Conservation (phyloP, 2,329 filamentous ascomycete species). For the Scopulariopsis brevicaulis region DNA sequence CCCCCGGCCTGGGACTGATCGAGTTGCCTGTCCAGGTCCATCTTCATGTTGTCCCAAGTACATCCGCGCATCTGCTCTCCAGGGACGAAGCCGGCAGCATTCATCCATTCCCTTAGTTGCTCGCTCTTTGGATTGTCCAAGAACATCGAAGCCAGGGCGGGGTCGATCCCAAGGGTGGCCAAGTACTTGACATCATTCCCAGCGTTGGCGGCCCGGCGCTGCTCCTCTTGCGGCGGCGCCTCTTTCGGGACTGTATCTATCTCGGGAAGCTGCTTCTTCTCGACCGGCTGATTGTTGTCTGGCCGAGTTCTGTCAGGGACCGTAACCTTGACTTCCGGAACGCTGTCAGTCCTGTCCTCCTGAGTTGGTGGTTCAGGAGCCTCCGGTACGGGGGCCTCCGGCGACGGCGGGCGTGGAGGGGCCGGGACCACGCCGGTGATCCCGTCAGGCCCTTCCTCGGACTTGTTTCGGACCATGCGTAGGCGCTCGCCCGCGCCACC, state of each 20-base stretch:
- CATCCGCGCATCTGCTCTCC: constrained; percentile 64
- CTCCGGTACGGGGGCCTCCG: constrained; percentile 11
- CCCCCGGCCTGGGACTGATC: constrained; percentile 85
- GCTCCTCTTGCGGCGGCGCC: constrained; percentile 28
- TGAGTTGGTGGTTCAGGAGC: constrained; percentile 13
- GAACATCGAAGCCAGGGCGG: constrained; percentile 33
- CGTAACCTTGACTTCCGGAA: constrained; percentile 49
- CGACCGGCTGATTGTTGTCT: constrained; percentile 22
- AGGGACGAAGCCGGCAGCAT: constrained; percentile 79
- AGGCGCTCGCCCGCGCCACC: constrained; percentile 79
- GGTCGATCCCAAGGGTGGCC: constrained; percentile 65
- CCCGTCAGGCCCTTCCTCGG: constrained; percentile 67
- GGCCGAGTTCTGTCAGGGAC: constrained; percentile 30
- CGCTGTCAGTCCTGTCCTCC: constrained; percentile 20
- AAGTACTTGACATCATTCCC: constrained; percentile 74
- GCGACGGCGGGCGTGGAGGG: constrained; percentile 35
- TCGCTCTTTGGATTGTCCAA: constrained; percentile 58
- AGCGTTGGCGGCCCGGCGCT: constrained; percentile 49
- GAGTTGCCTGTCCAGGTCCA: constrained; percentile 76
- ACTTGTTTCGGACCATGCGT: constrained; percentile 46
- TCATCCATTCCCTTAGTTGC: constrained; percentile 73
- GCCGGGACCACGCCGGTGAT: constrained; percentile 83
- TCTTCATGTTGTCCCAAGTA: constrained; percentile 69
- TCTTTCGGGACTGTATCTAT: constrained; percentile 5
- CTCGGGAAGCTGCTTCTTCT: background rate